phyloP scores from a whole-genome alignment of 2,329 filamentous ascomycete genomes.

The Aureobasidium sp. region DNA sequence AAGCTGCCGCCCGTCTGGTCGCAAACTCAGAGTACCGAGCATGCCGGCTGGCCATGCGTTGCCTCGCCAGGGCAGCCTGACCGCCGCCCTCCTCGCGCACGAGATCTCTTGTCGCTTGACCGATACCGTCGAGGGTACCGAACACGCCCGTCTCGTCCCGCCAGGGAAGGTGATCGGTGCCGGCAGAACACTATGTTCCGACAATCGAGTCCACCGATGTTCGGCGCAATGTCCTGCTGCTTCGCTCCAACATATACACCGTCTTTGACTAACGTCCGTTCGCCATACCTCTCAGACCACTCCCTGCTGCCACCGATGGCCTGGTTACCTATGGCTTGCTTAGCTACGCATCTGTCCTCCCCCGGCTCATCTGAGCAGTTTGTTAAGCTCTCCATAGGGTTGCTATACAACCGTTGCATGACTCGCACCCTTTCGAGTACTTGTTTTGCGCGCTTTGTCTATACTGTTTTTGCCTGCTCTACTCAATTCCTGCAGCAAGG shows the following conservation, averaged over 20 bases:
- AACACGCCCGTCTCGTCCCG: background rate
- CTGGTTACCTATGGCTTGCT: too few species aligned
- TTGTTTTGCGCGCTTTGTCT: conserved; percentile 3
- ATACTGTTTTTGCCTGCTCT: background rate
- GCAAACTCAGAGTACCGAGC: too few species aligned
- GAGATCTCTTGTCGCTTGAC: conserved; percentile 3
- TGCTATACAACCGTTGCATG: background rate
- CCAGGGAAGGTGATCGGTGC: background rate
- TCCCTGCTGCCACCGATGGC: background rate
- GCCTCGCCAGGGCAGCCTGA: conserved; percentile 1
- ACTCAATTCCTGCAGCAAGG: background rate
- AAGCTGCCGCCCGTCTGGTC: too few species aligned
- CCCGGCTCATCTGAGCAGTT: background rate
- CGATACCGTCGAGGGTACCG: background rate
- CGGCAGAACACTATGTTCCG: background rate
- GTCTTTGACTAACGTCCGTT: conserved; percentile 1
- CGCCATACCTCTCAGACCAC: background rate
- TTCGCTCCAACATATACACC: conserved; percentile 5
- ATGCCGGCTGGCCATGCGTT: too few species aligned
- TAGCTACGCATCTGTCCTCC: background rate
- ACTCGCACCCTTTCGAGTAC: background rate
- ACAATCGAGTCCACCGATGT: background rate
- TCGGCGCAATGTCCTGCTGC: background rate
- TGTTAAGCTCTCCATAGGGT: background rate
- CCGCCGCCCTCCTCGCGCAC: background rate